A percentile compares a stretch with the other conserved stretches of the same genome.
These are phyloP conservation scores for Juncus effusus DNA, from an alignment of 176 grass and related monocot species.

Conservation along the genomic window DNA sequence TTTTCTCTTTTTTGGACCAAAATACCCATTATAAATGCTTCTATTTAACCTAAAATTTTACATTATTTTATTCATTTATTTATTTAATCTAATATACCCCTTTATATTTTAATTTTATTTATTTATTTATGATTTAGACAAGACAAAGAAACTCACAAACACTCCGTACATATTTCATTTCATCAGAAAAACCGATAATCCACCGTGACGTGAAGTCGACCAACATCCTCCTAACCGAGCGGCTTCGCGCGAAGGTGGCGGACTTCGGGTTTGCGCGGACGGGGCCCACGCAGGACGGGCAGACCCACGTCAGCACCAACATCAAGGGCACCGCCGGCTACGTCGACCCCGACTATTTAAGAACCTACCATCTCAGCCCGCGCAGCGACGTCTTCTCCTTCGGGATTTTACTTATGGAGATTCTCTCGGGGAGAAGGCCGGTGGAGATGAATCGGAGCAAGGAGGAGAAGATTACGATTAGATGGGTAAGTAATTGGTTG, in stretches of 20 bases:
- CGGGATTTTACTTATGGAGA: slow-evolving; percentile 88
- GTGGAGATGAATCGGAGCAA: slow-evolving; percentile 56
- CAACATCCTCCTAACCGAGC: slow-evolving; percentile 82
- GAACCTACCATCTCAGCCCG: slow-evolving; percentile 59
- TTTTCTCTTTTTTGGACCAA: too few species aligned
- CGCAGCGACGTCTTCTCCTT: slow-evolving; percentile 98
- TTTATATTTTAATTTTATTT: too few species aligned
- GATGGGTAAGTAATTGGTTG: slow-evolving; percentile 64
- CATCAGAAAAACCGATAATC: slow-evolving; percentile 85
- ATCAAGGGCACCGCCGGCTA: slow-evolving; percentile 91
- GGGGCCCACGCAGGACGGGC: slow-evolving; percentile 65
- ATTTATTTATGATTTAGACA: too few species aligned
- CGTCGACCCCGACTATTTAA: slow-evolving; percentile 88
- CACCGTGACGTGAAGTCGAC: slow-evolving; percentile 93
- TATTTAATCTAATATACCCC: too few species aligned
- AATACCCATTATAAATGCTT: too few species aligned
- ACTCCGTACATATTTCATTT: too few species aligned
- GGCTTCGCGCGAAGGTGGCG: slow-evolving; percentile 81
- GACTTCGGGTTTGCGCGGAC: slow-evolving; percentile 95
- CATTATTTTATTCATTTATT: too few species aligned
- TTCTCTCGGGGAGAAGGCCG: slow-evolving; percentile 74
- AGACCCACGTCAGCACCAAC: slow-evolving; percentile 74
- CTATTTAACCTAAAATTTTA: too few species aligned
- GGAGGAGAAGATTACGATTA: slow-evolving; percentile 79
- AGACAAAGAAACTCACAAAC: too few species aligned